Base-by-base conservation (phyloP, 257 asterid genomes). In the Ajuga chamaepitys region DNA sequence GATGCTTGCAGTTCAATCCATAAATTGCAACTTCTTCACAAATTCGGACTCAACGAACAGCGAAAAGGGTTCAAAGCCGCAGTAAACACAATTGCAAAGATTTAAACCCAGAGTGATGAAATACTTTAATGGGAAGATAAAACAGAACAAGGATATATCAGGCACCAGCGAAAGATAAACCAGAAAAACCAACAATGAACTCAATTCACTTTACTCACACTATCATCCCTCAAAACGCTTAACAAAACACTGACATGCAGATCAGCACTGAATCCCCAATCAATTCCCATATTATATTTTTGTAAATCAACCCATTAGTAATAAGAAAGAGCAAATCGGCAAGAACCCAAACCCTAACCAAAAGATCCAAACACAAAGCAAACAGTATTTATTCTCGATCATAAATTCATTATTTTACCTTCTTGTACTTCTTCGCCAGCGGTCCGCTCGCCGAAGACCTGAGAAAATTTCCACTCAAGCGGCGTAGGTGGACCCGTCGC, bases 361-460 rank as follows among this genome's bases (percentile, higher is more conserved):
- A 60, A 50, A 74, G 85, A 81, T 81, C 84, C 74, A 74, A 75
- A 64, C 69, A 64, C 71, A 60, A 72, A 59, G 65, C 58, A 70
- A 70, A 69, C 58, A 80, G 32, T 12, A 58, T 55, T 32, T 2
- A 37, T 5, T 8, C 71, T 13, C 77, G 65, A 68, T 66, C 53
- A 74, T 21, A 7, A 70, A 73, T 64, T 67, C 55, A 55, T 55
- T 24, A 21, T 48, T 52, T 65, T 83, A 92, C 98, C 98, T 88
- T 92, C 98, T 78, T 92, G 98, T 56, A 92, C 98, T 85, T 92
- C 98, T 76, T 92, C 98, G 10, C 97, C 98, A 54, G 95, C 98
- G 58, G 98, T 58, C 61, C 98, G 85, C 78, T 92, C 98, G 67
- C 98, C 98, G 58, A 92, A 92, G 46, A 92, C 98, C 88, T 92